Percentiles rank a stretch among this genome's conserved stretches.
phyloP scores from a whole-genome alignment of 1,139 yeast genomes.

The Suhomyces bokatorum region DNA sequence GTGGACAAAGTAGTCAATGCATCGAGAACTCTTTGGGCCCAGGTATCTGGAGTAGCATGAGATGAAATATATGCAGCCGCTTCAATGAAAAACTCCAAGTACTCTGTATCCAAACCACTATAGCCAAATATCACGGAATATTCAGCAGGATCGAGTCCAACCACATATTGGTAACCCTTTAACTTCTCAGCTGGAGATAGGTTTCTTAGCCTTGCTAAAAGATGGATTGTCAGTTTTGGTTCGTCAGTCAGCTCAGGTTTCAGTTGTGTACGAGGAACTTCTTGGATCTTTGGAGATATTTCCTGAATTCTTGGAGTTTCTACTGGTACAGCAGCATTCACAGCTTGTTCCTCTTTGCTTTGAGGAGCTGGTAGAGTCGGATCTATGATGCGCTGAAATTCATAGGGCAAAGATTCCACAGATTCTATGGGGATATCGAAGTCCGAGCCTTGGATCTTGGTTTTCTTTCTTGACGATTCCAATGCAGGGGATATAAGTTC shows the following conservation, averaged over 20 bases:
- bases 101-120: constrained; percentile 60
- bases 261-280: background rate
- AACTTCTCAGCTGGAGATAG: constrained; percentile 30
- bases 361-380: background rate
- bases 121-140: constrained; percentile 37
- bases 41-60: constrained; percentile 17
- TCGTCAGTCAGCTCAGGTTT: constrained; percentile 3
- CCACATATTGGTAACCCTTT: constrained; percentile 43
- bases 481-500: constrained; percentile 11
- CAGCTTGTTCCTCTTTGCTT: background rate
- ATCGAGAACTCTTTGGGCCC: constrained; percentile 21
- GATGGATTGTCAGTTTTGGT: constrained; percentile 32
- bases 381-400: constrained; percentile 22
- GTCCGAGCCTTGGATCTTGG: constrained; percentile 10
- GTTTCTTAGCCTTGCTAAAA: constrained; percentile 27
- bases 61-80: constrained; percentile 34
- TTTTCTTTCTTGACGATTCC: constrained; percentile 15
- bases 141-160: constrained; percentile 30
- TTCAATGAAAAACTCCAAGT: constrained; percentile 53
- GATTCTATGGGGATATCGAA: constrained; percentile 38
- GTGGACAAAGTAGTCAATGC: constrained; percentile 24
- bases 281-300: no score
- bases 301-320: background rate
- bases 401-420: constrained; percentile 49
- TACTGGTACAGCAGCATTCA: background rate